These are phyloP conservation scores for Beauveria bassiana DNA, from an alignment of 2,329 filamentous ascomycete species.

Conservation along the genomic window DNA sequence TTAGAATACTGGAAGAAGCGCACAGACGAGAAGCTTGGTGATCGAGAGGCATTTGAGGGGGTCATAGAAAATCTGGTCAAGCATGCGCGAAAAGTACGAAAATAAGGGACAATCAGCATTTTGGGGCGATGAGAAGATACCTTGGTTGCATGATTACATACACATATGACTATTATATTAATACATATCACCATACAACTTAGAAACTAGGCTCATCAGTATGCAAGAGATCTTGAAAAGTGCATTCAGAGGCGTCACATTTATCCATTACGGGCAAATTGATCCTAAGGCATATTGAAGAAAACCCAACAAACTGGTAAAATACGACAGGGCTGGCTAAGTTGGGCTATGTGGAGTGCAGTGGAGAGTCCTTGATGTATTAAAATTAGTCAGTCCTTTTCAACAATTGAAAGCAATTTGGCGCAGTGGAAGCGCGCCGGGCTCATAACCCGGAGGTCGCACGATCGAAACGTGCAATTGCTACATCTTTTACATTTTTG, in stretches of 20 bases:
- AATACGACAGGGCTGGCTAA: too few species aligned
- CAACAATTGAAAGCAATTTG: constrained; percentile 13
- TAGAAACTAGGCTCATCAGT: too few species aligned
- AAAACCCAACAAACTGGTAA: too few species aligned
- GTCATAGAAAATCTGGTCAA: constrained; percentile 96
- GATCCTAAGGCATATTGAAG: too few species aligned
- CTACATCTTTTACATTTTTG: constrained; percentile 9
- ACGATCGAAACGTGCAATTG: constrained; percentile 19
- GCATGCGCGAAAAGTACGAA: constrained; percentile 77
- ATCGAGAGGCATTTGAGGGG: constrained; percentile 89
- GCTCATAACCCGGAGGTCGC: constrained; percentile 20
- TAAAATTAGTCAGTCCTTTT: background rate
- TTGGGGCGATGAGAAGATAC: background rate
- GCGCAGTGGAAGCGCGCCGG: constrained; percentile 20
- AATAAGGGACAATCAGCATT: constrained; percentile 36
- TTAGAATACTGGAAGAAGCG: constrained; percentile 83
- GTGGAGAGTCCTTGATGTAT: background rate
- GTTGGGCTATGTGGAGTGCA: too few species aligned
- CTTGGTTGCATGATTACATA: constrained; percentile 6
- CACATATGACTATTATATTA: background rate
- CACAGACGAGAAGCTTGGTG: constrained; percentile 78
- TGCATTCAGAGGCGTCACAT: too few species aligned
- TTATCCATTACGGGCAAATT: too few species aligned
- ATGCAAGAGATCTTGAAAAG: too few species aligned
- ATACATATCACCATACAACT: background rate